Conservation (phyloP, 2,329 filamentous ascomycete species). For the Exophiala viscosa region DNA sequence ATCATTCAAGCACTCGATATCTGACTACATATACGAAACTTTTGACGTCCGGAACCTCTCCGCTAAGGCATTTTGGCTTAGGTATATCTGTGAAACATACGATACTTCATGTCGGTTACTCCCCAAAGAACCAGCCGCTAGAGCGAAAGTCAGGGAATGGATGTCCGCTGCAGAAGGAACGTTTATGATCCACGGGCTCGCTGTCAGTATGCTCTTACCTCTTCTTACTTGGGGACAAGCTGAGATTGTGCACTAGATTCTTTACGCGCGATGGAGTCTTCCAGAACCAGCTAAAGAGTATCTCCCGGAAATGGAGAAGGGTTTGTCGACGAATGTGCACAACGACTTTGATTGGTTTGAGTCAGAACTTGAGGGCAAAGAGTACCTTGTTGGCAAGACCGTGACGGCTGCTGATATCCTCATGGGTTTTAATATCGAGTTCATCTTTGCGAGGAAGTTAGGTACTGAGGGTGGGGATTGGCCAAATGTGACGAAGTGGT, state of each 20-base stretch:
- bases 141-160: constrained; percentile 42
- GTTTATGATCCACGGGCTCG: constrained; percentile 44
- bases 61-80: constrained; percentile 18
- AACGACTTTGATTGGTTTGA: constrained; percentile 48
- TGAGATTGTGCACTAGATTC: constrained; percentile 28
- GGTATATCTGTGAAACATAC: constrained; percentile 48
- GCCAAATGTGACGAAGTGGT: constrained; percentile 21
- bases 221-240: neutral
- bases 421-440: constrained; percentile 43
- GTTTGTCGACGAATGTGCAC: constrained; percentile 41
- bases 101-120: constrained; percentile 39
- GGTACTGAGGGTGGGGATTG: constrained; percentile 17
- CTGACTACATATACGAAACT: neutral
- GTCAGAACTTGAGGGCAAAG: constrained; percentile 37
- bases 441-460: constrained; percentile 34
- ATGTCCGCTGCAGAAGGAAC: constrained; percentile 48
- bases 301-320: constrained; percentile 36
- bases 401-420: constrained; percentile 45
- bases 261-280: constrained; percentile 45
- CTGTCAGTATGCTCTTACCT: constrained; percentile 18
- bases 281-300: constrained; percentile 29
- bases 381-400: constrained; percentile 42
- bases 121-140: constrained; percentile 33
- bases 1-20: neutral
- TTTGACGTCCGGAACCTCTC: neutral